Conservation (phyloP, 1,139 yeast species). For the Yamadazyma triangularis region DNA sequence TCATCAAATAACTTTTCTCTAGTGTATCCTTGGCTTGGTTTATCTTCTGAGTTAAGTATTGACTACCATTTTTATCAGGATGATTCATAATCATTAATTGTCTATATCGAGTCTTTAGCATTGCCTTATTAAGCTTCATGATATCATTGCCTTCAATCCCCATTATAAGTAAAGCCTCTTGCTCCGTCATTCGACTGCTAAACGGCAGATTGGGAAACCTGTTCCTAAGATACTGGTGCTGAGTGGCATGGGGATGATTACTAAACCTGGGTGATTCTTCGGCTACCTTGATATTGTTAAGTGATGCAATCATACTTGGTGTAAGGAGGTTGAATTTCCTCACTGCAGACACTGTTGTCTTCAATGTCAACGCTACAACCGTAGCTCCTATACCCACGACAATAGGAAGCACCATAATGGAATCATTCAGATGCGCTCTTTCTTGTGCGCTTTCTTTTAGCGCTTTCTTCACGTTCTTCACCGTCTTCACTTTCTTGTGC, state of each 20-base stretch:
- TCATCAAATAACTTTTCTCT: constrained; percentile 50
- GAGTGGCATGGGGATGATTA: constrained; percentile 17
- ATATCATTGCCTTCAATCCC: constrained; percentile 55
- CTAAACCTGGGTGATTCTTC: constrained; percentile 11
- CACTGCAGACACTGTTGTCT: constrained; percentile 45
- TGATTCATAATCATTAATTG: constrained; percentile 63
- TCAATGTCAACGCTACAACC: constrained; percentile 47
- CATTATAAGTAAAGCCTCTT: constrained; percentile 53
- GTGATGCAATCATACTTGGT: constrained; percentile 51
- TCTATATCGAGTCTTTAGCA: constrained; percentile 55
- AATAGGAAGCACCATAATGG: constrained; percentile 46
- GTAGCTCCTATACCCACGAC: constrained; percentile 57
- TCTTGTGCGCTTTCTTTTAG: too few species aligned
- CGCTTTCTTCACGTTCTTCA: too few species aligned
- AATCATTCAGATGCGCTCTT: too few species aligned
- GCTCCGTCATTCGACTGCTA: constrained; percentile 49
- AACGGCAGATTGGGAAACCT: constrained; percentile 48
- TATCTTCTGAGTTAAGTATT: constrained; percentile 65
- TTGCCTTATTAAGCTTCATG: constrained; percentile 33
- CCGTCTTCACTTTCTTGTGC: too few species aligned
- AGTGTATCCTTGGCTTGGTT: constrained; percentile 70
- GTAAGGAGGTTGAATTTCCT: constrained; percentile 41
- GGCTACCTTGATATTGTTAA: constrained; percentile 38
- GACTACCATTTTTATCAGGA: constrained; percentile 76
- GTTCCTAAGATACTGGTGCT: constrained; percentile 19